Conservation (phyloP, 441 rosid species). For the Populus hybrid region DNA sequence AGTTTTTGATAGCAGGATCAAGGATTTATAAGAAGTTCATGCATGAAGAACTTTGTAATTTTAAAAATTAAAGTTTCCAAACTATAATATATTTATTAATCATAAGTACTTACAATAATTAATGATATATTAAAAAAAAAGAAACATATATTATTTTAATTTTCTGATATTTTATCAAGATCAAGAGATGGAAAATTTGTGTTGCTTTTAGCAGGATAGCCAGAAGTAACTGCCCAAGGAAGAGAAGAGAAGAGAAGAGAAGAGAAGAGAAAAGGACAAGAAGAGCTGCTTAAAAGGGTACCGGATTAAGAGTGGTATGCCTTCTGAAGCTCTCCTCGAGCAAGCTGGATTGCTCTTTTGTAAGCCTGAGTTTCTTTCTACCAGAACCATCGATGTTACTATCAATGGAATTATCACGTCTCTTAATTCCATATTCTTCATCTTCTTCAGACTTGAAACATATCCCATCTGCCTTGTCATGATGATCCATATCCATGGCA, state of each 20-base stretch:
- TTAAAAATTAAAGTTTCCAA: too few species aligned
- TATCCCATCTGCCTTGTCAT: background rate
- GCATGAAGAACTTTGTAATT: background rate
- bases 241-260: background rate
- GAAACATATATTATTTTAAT: too few species aligned
- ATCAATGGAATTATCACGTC: background rate
- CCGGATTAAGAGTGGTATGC: conserved; percentile 40
- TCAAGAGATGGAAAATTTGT: too few species aligned
- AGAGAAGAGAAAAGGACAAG: background rate
- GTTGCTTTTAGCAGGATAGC: too few species aligned
- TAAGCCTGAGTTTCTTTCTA: conserved; percentile 46
- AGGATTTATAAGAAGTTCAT: background rate
- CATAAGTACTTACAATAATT: too few species aligned
- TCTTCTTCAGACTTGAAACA: conserved; percentile 4
- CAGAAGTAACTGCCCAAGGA: background rate
- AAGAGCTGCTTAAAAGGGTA: conserved; percentile 7
- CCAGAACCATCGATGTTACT: conserved; percentile 5
- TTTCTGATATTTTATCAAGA: background rate
- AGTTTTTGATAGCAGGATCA: background rate
- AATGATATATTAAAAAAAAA: too few species aligned
- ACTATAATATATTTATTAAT: too few species aligned
- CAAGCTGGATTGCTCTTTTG: conserved; percentile 40
- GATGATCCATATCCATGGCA: conserved; percentile 10
- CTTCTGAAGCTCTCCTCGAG: conserved; percentile 46
- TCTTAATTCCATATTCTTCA: background rate